Base-by-base conservation (phyloP, 441 rosid species). In the Populus hybrid region DNA sequence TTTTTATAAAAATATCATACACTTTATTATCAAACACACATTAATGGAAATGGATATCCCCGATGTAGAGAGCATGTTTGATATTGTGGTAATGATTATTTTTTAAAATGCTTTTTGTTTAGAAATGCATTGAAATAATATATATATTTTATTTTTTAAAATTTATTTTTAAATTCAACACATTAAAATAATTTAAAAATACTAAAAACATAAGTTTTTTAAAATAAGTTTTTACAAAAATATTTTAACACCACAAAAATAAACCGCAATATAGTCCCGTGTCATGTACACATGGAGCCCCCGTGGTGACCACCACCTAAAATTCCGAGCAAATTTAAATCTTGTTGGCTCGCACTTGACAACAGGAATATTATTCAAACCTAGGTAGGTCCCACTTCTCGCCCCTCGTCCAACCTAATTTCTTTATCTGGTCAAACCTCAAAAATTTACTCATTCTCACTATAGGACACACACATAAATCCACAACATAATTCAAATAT, bases 41-140 rank as follows among this genome's bases (percentile, higher is more conserved):
- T 14, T 40, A 40, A 11, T 10, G 2, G 0, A 1, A 40, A 10
- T 9, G 1, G 12, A 40, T 40, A 40, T 10, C 5, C 4, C 1
- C 0, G 0, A 6, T 6, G 0, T 6, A 1, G 7, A 1, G 0
- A 6, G 7, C 0, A 34, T 34, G 36, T 6, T 34, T 34, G 2
- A 34, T 6, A 34, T 34, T 34, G 0, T 34, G 0, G 0, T 1
- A 6, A 0, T 1, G 0, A 34, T 34, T 34, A 0, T 0, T 34
- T 34, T 34, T 34, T 6, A 34, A 34, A 34, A 34, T 34, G 2
- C 0, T 34, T 40, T 40, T 3, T 0, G 1, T 3, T 40, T 40
- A 0, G 0, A 40, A 40, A 40, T 40, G 2, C 0, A 40, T 34
- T 40, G 1, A 40, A 40, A 40, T 3, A 10, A 40, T 40, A 40